phyloP scores from a whole-genome alignment of 257 asterid species.

The Rauvolfia tetraphylla region DNA sequence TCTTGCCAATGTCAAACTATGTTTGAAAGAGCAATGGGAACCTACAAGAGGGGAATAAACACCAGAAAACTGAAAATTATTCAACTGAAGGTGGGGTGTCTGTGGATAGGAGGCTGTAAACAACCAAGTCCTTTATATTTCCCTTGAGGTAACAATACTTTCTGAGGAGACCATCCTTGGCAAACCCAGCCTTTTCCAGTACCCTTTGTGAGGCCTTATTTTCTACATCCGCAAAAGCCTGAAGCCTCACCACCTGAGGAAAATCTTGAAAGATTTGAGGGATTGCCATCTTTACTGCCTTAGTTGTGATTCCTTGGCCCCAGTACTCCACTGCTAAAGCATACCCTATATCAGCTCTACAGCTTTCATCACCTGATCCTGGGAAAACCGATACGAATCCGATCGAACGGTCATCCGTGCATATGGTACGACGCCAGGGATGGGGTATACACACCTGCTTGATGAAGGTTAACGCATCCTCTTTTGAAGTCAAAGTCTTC shows the following conservation, averaged over 20 bases:
- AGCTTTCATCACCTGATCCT: conserved; percentile 26
- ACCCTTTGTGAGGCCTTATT: conserved; percentile 72
- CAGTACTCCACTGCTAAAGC: conserved; percentile 57
- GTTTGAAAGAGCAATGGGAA: too few species aligned
- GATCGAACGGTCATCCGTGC: conserved; percentile 49
- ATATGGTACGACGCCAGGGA: conserved; percentile 53
- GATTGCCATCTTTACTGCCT: conserved; percentile 69
- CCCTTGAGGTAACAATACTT: conserved; percentile 62
- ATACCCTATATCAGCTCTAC: conserved; percentile 78
- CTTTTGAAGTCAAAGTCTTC: conserved; percentile 36
- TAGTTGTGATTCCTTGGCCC: conserved; percentile 74
- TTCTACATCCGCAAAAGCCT: conserved; percentile 66
- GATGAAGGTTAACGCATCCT: conserved; percentile 46
- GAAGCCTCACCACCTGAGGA: conserved; percentile 62
- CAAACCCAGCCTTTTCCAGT: conserved; percentile 71
- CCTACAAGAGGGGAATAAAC: too few species aligned
- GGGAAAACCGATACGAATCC: conserved; percentile 48
- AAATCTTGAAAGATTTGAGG: conserved; percentile 51
- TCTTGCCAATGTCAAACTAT: too few species aligned
- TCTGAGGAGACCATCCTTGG: conserved; percentile 65
- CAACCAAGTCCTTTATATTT: conserved; percentile 28
- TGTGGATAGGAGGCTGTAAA: conserved; percentile 36
- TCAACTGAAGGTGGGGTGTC: conserved; percentile 10
- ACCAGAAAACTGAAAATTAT: conserved; percentile 1
- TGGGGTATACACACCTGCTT: conserved; percentile 32